Evolutionary conservation across 2,329 filamentous ascomycete species (phyloP), one percentile per base, ranked within the genome.

Genomic region (Septoria petroselini): DNA sequence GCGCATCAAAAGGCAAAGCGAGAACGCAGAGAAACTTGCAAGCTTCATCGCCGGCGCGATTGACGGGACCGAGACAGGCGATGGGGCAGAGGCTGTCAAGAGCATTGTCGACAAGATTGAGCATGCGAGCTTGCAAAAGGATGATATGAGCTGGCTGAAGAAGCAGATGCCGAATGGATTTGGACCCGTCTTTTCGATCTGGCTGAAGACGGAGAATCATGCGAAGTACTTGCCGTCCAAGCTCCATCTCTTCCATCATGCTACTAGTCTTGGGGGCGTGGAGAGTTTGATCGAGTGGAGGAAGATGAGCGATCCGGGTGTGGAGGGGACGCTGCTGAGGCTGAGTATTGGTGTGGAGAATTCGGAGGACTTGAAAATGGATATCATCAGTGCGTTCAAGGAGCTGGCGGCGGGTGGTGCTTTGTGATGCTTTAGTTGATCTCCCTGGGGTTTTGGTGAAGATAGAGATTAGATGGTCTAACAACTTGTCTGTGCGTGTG

Each of bases 221-320:
- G 91, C 93, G 3, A 80, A 77, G 58, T 69, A 73, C 23, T 70
- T 98, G 56, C 93, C 93, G 3, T 86, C 84, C 63, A 86, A 87
- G 68, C 71, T 97, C 66, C 67, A 76, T 2, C 77, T 95, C 37
- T 97, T 97, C 74, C 88, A 95, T 62, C 93, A 98, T 70, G 93
- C 93, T 4, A 98, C 93, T 2, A 94, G 88, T 68, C 71, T 97
- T 21, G 93, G 93, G 2, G 91, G 93, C 3, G 89, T 97, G 7
- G 93, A 97, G 78, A 93, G 88, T 64, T 71, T 97, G 73, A 91
- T 98, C 61, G 93, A 98, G 78, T 98, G 93, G 93, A 78, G 93
- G 52, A 81, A 86, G 40, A 93, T 98, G 88, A 85, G 83, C 52
- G 93, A 98, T 74, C 62, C 70, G 2, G 75, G 68, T 1, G 83